Base-by-base conservation (phyloP, 1,284 basidiomycete species). In the Boletus mariae region DNA sequence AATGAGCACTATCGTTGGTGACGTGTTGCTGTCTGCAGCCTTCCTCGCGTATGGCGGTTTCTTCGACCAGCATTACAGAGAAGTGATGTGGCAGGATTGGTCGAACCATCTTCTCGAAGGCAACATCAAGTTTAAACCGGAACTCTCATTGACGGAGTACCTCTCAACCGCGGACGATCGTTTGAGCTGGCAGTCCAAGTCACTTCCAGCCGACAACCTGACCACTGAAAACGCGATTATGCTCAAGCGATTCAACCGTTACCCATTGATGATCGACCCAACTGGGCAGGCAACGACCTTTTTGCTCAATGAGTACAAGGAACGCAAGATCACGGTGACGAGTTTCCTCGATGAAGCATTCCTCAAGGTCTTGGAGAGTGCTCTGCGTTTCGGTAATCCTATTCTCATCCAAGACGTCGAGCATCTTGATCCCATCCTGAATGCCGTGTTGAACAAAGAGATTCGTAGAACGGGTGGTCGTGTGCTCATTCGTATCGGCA, bases 191-290 rank as follows among this genome's bases (percentile, higher is more conserved):
- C 94, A 96, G 71, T 90, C 93, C 17, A 94, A 94, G 65, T 90
- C 92, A 1, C 78, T 99, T 12, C 97, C 97, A 1, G 87, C 93
- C 8, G 96, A 99, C 72, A 95, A 92, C 58, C 79, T 99, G 34
- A 98, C 94, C 63, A 94, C 91, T 1, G 97, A 99, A 73, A 99
- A 99, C 68, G 97, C 97, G 10, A 96, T 99, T 74, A 99, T 97
- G 92, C 84, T 99, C 68, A 95, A 97, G 69, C 87, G 94, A 45
- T 98, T 96, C 83, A 94, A 94, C 68, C 92, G 97, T 15, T 99
- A 98, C 70, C 98, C 97, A 3, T 83, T 99, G 51, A 93, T 99
- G 60, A 94, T 99, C 64, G 97, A 99, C 69, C 97, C 97, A 1
- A 98, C 96, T 0, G 97, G 97, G n/a, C 97, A 99, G 70, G 96